Conservation (phyloP, 2,329 filamentous ascomycete genomes). For the Talaromyces sp. region DNA sequence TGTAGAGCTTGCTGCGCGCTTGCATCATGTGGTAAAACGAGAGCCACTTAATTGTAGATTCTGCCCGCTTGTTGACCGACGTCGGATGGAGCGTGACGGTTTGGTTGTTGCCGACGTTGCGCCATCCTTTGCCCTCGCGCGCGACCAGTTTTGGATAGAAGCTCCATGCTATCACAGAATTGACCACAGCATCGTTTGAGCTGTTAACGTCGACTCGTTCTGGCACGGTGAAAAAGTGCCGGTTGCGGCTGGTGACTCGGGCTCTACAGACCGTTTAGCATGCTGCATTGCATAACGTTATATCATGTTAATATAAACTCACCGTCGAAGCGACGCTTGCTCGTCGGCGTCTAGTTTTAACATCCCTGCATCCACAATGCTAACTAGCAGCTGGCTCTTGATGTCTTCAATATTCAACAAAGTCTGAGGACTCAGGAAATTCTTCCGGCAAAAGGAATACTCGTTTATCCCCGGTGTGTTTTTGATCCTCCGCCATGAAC, state of each 20-base stretch:
- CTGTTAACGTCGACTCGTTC: slow-evolving; percentile 70
- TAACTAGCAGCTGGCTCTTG: slow-evolving; percentile 83
- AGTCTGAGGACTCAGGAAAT: slow-evolving; percentile 85
- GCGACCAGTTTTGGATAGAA: slow-evolving; percentile 93
- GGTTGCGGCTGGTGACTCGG: slow-evolving; percentile 61
- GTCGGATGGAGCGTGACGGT: slow-evolving; percentile 79
- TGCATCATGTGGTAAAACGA: slow-evolving; percentile 99
- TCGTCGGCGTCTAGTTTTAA: slow-evolving; percentile 71
- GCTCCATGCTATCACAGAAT: slow-evolving; percentile 83
- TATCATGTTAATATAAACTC: slow-evolving; percentile 20
- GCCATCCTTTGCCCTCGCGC: slow-evolving; percentile 78
- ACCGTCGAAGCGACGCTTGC: slow-evolving; percentile 61
- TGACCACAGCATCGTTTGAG: slow-evolving; percentile 71
- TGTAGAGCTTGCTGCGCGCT: slow-evolving; percentile 70
- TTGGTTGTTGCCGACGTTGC: slow-evolving; percentile 91
- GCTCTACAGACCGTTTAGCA: slow-evolving; percentile 26
- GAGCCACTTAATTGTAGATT: slow-evolving; percentile 64
- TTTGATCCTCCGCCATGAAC: slow-evolving; percentile 80
- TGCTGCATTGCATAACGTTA: not conserved
- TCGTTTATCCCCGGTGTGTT: slow-evolving; percentile 67
- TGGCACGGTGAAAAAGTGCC: slow-evolving; percentile 81
- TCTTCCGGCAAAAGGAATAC: slow-evolving; percentile 88
- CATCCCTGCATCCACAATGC: slow-evolving; percentile 80
- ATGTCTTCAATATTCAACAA: slow-evolving; percentile 90
- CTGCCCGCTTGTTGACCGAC: slow-evolving; percentile 73